Evolutionary conservation across 257 asterid genomes (phyloP).

Genomic region (Parsonsia alboflavescens): DNA sequence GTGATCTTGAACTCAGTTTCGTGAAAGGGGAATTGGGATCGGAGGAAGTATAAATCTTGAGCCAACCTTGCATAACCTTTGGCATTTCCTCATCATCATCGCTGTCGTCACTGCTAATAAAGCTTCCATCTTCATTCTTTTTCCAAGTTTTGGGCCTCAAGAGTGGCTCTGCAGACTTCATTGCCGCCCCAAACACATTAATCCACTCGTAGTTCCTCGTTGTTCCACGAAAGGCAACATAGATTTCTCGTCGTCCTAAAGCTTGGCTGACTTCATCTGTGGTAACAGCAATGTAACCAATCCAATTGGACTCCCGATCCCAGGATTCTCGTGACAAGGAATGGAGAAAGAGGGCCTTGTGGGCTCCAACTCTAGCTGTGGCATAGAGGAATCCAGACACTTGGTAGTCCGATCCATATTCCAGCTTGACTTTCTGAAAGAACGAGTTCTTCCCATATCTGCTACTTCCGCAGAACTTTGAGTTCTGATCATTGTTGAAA

Average conservation of each 20-base stretch:
- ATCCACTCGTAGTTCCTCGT: conserved; percentile 63
- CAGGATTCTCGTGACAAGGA: conserved; percentile 57
- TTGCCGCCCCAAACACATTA: conserved; percentile 32
- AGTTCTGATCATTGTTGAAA: conserved; percentile 73
- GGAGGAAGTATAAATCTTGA: conserved; percentile 42
- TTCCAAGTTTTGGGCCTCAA: conserved; percentile 16
- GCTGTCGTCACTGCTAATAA: background rate
- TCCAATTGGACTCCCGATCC: conserved; percentile 89
- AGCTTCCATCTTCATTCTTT: conserved; percentile 7
- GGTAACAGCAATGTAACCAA: conserved; percentile 66
- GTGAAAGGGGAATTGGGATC: conserved; percentile 63
- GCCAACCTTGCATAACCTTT: conserved; percentile 70
- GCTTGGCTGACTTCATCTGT: conserved; percentile 36
- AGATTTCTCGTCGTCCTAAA: conserved; percentile 65
- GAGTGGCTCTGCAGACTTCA: conserved; percentile 44
- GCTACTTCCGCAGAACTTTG: conserved; percentile 72
- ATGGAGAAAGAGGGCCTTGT: conserved; percentile 48
- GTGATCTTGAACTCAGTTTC: conserved; percentile 49
- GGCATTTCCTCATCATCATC: conserved; percentile 28
- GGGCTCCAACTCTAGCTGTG: conserved; percentile 45
- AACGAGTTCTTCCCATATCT: conserved; percentile 69
- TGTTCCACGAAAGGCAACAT: conserved; percentile 72
- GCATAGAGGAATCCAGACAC: conserved; percentile 59
- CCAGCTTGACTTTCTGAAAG: conserved; percentile 53
- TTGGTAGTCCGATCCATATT: conserved; percentile 39